Conservation (phyloP, 148 eudicot genomes). For the Rhododendron griersonianum region DNA sequence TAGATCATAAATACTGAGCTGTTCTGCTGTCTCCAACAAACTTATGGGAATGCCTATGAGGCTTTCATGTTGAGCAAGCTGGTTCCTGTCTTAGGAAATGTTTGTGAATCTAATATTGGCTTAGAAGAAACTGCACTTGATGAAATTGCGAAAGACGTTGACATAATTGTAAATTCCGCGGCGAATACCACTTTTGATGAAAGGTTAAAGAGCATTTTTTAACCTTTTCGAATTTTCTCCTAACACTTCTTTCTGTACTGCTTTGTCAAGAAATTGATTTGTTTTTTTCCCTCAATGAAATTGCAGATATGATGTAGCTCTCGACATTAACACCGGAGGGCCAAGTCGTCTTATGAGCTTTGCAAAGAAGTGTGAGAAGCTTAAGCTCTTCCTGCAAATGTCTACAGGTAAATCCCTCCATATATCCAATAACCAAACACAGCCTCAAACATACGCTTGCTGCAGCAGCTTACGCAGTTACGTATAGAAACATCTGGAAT, state of each 20-base stretch:
- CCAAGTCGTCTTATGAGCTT: conserved; percentile 81
- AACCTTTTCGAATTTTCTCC: not conserved
- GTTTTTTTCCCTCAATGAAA: not conserved
- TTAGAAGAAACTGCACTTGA: conserved; percentile 41
- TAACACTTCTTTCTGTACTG: not conserved
- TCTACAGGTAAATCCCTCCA: conserved; percentile 57
- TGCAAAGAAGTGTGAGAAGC: conserved; percentile 76
- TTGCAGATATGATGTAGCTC: conserved; percentile 87
- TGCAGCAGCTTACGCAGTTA: no score
- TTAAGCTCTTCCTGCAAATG: conserved; percentile 80
- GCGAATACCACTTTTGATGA: conserved; percentile 97
- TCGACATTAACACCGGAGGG: conserved; percentile 87
- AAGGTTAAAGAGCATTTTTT: conserved; percentile 37
- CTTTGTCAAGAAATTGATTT: not conserved
- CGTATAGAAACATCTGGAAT: not conserved
- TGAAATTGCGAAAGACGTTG: conserved; percentile 57
- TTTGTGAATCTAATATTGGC: conserved; percentile 77
- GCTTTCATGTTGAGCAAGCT: conserved; percentile 89
- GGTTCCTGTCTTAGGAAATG: conserved; percentile 83
- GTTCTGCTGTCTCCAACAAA: conserved; percentile 73
- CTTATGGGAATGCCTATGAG: conserved; percentile 78
- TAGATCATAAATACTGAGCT: conserved; percentile 77
- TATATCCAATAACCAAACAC: not conserved
- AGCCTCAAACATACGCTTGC: not conserved
- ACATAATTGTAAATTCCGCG: conserved; percentile 86